Evolutionary conservation across 345 rosid species (phyloP).

Genomic region (Arabidopsis arenosa): DNA sequence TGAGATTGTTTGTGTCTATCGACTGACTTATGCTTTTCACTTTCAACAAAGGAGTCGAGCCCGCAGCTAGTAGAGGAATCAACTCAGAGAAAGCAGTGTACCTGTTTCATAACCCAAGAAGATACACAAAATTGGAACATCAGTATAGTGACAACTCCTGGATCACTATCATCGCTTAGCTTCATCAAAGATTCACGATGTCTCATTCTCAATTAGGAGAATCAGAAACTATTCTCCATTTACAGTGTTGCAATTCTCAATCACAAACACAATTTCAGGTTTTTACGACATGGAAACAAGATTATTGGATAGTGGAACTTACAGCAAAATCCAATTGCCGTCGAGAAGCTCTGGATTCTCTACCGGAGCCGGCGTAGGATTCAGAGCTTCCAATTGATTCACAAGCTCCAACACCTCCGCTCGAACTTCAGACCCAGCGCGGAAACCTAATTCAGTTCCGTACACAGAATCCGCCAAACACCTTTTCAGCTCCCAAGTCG

Average conservation of each 20-base stretch:
- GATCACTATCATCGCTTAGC: conserved; percentile 3
- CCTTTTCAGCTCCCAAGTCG: conserved; percentile 69
- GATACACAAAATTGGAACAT: background rate
- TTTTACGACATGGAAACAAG: background rate
- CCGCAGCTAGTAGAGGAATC: conserved; percentile 84
- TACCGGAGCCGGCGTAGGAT: conserved; percentile 74
- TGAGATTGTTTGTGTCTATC: conserved; percentile 58
- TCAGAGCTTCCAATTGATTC: conserved; percentile 79
- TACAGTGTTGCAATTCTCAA: background rate
- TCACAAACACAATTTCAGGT: background rate
- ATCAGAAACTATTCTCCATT: conserved; percentile 1
- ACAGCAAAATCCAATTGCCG: conserved; percentile 94
- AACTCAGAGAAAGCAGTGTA: conserved; percentile 94
- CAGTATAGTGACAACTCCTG: background rate
- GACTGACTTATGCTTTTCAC: conserved; percentile 70
- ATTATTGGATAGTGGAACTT: conserved; percentile 45
- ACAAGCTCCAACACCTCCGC: conserved; percentile 91
- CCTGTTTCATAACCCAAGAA: conserved; percentile 49
- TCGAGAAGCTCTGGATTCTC: conserved; percentile 72
- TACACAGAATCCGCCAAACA: conserved; percentile 82
- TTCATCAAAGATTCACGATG: conserved; percentile 21
- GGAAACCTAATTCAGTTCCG: conserved; percentile 82
- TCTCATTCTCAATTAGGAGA: conserved; percentile 5
- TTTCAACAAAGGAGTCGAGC: conserved; percentile 75
- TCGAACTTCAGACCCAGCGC: conserved; percentile 69